A percentile compares a stretch with the other conserved stretches of the same genome.
phyloP scores from a whole-genome alignment of 768 basidiomycete genomes.

The Cubamyces lactineus region DNA sequence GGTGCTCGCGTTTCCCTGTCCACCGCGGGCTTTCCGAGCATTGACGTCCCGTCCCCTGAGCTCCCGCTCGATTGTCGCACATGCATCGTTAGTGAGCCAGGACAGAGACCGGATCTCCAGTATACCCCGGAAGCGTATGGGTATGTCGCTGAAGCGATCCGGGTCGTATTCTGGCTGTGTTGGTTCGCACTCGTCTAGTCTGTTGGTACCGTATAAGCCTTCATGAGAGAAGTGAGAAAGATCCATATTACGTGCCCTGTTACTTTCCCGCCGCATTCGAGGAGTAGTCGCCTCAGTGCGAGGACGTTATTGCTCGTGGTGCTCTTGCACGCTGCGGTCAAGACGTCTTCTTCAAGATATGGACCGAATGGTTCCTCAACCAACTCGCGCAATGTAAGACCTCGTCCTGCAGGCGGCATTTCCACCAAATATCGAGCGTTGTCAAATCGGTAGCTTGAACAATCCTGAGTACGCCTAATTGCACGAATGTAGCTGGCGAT shows the following conservation, averaged over 20 bases:
- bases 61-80: slow-evolving; percentile 45
- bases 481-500: too few species aligned
- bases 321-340: slow-evolving; percentile 18
- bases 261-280: slow-evolving; percentile 16
- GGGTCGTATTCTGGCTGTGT: slow-evolving; percentile 18
- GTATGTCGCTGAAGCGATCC: background rate
- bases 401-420: background rate
- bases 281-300: slow-evolving; percentile 11
- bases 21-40: slow-evolving; percentile 12
- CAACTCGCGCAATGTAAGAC: slow-evolving; percentile 6
- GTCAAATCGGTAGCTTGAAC: too few species aligned
- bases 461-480: too few species aligned
- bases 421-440: background rate
- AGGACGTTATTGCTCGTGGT: slow-evolving; percentile 12
- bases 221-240: too few species aligned
- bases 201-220: background rate
- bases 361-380: slow-evolving; percentile 29
- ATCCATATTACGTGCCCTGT: slow-evolving; percentile 19
- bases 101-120: slow-evolving; percentile 47
- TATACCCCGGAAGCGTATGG: slow-evolving; percentile 54
- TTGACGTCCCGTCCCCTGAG: slow-evolving; percentile 44
- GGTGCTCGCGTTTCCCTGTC: slow-evolving; percentile 21
- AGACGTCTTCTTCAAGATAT: slow-evolving; percentile 22
- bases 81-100: slow-evolving; percentile 56
- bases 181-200: slow-evolving; percentile 23